These are phyloP conservation scores for Nadsonia commutata DNA, from an alignment of 1,139 yeast species.

Conservation along the genomic window DNA sequence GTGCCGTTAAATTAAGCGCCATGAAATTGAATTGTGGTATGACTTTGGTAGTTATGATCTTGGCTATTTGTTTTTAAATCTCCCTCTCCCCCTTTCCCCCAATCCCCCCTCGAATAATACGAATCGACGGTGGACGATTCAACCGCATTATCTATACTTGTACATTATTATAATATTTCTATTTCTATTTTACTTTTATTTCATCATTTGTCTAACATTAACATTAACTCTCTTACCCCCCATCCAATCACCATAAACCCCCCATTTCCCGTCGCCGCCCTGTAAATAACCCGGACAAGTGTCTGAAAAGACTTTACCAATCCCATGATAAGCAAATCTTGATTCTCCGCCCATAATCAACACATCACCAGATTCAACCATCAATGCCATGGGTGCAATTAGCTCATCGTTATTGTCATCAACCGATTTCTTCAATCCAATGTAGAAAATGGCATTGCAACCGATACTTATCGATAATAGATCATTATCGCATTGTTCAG, in stretches of 20 bases:
- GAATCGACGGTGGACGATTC: too few relatives aligned
- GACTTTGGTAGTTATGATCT: too few relatives aligned
- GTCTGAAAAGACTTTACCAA: slow-evolving; percentile 23
- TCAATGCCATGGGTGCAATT: slow-evolving; percentile 19
- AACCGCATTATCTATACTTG: too few relatives aligned
- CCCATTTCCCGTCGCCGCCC: slow-evolving; percentile 6
- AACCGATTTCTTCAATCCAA: slow-evolving; percentile 15
- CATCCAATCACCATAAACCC: slow-evolving; percentile 21
- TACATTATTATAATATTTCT: too few relatives aligned
- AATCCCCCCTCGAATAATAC: too few relatives aligned
- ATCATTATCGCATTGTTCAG: slow-evolving; percentile 25
- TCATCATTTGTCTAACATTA: slow-evolving; percentile 28
- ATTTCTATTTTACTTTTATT: too few relatives aligned
- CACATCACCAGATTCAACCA: slow-evolving; percentile 27
- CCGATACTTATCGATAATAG: slow-evolving; percentile 26
- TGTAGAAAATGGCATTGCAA: slow-evolving; percentile 26
- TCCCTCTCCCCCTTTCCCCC: too few relatives aligned
- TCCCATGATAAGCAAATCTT: slow-evolving; percentile 29
- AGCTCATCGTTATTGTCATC: slow-evolving; percentile 4
- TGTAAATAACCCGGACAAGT: slow-evolving; percentile 21
- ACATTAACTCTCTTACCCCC: slow-evolving; percentile 25
- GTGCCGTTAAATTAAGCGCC: too few relatives aligned
- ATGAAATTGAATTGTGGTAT: too few relatives aligned
- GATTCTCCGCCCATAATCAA: slow-evolving; percentile 29
- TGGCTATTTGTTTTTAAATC: too few relatives aligned